Evolutionary conservation across 805 yeast species (phyloP), one percentile per base, ranked within the genome.

Genomic region (Schwanniomyces pseudopolymorphus): DNA sequence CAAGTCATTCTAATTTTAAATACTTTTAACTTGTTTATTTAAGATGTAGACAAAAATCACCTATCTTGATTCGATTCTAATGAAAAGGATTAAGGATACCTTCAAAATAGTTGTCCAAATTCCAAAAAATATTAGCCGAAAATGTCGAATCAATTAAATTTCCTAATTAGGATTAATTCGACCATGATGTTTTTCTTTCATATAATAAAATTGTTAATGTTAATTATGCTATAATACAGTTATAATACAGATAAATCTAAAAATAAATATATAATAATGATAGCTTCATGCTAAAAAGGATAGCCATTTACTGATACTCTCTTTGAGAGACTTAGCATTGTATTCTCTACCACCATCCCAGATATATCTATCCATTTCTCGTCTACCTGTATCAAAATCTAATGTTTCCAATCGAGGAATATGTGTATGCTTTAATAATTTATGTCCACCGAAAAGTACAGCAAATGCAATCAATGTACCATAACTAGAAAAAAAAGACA

Each of bases 361-460:
- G 19, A 83, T 80, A 51, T 79, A 79, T 41, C 89, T 71, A 64
- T 89, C 96, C 67, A 84, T 81, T 60, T 89, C 96, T 42, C 94
- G 75, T 56, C 96, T 72, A 2, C 96, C 96, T 0, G 89, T 78
- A 62, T 89, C 96, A 60, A 86, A 77, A 62, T 89, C 96, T 49
- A 89, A 61, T 39, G 87, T 84, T 54, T 86, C 91, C 39, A 87
- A 66, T 42, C 87, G 76, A 43, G 82, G 87, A 9, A 84, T 69
- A 51, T 81, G 77, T 1, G 91, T 83, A 8, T 88, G 80, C 48
- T 81, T 77, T 13, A 82, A 58, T 0, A 81, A 36, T 57, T 82
- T 83, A 64, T 85, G 84, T 1, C 80, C 78, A 25, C 72, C 14
- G 55, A 78, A 85, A 33, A 80, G 72, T 0, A 77, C 54, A 1